A percentile compares a stretch with the other conserved stretches of the same genome.
phyloP scores from a whole-genome alignment of 768 basidiomycete species.

The Mrakia blollopis region DNA sequence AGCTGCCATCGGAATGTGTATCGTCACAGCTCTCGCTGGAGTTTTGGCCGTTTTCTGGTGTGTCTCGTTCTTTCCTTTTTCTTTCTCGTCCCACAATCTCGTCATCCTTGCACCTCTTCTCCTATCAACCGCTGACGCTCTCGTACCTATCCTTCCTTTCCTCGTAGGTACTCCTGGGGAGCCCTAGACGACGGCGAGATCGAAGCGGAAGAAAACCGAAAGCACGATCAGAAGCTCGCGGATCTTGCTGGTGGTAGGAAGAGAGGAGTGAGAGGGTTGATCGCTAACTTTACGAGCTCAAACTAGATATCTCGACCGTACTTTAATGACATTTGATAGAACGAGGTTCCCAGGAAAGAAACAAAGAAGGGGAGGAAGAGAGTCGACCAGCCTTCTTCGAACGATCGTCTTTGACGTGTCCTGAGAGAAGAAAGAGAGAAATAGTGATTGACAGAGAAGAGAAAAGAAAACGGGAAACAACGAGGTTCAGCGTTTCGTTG shows the following conservation, averaged over 20 bases:
- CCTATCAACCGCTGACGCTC: too few relatives aligned
- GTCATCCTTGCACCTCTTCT: neutral
- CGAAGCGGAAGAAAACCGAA: slow-evolving; percentile 55
- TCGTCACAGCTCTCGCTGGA: slow-evolving; percentile 75
- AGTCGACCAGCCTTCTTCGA: neutral
- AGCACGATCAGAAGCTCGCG: slow-evolving; percentile 12
- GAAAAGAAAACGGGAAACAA: neutral
- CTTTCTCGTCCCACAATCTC: too few relatives aligned
- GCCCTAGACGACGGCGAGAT: slow-evolving; percentile 74
- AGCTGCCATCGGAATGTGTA: slow-evolving; percentile 53
- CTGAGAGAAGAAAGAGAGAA: neutral
- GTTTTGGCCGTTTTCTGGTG: slow-evolving; percentile 65
- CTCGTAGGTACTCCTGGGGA: slow-evolving; percentile 60
- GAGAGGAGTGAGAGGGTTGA: too few relatives aligned
- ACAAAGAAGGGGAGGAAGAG: neutral
- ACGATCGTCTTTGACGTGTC: neutral
- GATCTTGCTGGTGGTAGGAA: too few relatives aligned
- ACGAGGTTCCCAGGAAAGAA: too few relatives aligned
- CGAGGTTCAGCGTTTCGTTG: too few relatives aligned
- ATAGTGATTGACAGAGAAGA: neutral
- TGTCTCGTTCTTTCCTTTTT: too few relatives aligned
- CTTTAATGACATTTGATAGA: too few relatives aligned
- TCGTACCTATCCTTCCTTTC: neutral
- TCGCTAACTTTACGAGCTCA: too few relatives aligned
- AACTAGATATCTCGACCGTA: too few relatives aligned